Percentiles rank a stretch among this genome's conserved stretches.
These are phyloP conservation scores for Ustilago curta DNA, from an alignment of 1,284 basidiomycete species.

Conservation along the genomic window DNA sequence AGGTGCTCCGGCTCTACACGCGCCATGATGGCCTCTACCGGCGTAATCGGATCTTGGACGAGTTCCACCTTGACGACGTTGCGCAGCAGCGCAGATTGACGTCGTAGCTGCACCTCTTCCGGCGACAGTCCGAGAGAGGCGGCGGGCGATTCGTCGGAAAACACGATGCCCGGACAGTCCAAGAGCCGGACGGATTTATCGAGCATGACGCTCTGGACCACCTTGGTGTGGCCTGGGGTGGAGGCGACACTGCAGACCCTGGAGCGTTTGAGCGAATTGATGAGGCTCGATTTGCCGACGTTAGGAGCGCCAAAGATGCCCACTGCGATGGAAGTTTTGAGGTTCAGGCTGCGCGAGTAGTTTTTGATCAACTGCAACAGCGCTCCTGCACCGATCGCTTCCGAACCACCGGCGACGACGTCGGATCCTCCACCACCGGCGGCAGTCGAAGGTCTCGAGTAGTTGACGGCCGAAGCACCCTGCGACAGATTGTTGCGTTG, in stretches of 20 bases:
- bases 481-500: slow-evolving; percentile 78
- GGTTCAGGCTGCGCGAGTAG: slow-evolving; percentile 74
- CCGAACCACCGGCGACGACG: slow-evolving; percentile 66
- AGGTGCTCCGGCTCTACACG: slow-evolving; percentile 56
- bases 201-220: slow-evolving; percentile 90
- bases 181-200: slow-evolving; percentile 92
- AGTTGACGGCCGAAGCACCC: slow-evolving; percentile 31
- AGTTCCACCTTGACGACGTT: slow-evolving; percentile 94
- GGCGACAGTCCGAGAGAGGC: slow-evolving; percentile 73
- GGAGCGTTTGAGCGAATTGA: slow-evolving; percentile 88
- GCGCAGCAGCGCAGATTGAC: slow-evolving; percentile 72
- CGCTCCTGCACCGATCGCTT: slow-evolving; percentile 72
- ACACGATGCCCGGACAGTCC: slow-evolving; percentile 94
- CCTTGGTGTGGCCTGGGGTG: slow-evolving; percentile 93
- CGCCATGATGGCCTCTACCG: slow-evolving; percentile 64
- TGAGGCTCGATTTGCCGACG: slow-evolving; percentile 94
- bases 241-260: slow-evolving; percentile 85
- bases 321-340: slow-evolving; percentile 74
- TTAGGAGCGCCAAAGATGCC: slow-evolving; percentile 97
- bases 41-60: slow-evolving; percentile 87
- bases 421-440: slow-evolving; percentile 10
- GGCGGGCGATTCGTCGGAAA: slow-evolving; percentile 52
- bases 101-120: slow-evolving; percentile 56
- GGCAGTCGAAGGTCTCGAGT: slow-evolving; percentile 4
- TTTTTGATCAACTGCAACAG: slow-evolving; percentile 90